Conservation (phyloP, 345 rosid species). For the Citrus cavaleriei region DNA sequence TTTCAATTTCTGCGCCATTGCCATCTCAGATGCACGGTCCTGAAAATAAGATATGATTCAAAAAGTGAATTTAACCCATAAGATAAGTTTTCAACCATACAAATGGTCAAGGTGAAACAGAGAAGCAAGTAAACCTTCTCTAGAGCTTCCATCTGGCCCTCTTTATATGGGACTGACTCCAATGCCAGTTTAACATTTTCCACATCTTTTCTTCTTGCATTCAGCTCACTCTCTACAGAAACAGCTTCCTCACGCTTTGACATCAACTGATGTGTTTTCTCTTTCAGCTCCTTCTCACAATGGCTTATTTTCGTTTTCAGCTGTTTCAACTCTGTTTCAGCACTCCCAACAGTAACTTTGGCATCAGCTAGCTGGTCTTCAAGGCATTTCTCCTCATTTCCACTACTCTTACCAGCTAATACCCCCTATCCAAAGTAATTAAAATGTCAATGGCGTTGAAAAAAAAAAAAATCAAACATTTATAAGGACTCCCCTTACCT, state of each 20-base stretch:
- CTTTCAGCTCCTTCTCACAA: slow-evolving; percentile 79
- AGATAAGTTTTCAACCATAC: slow-evolving; percentile 14
- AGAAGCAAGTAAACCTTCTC: slow-evolving; percentile 56
- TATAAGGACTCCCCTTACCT: slow-evolving; percentile 39
- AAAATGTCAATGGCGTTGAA: neutral
- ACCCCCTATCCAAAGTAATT: slow-evolving; percentile 56
- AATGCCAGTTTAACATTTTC: slow-evolving; percentile 48
- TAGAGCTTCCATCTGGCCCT: slow-evolving; percentile 85
- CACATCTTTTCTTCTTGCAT: slow-evolving; percentile 60
- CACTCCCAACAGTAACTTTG: slow-evolving; percentile 82
- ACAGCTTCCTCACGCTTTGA: slow-evolving; percentile 82
- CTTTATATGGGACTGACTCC: slow-evolving; percentile 64
- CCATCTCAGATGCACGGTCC: slow-evolving; percentile 75
- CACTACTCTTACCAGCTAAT: slow-evolving; percentile 91
- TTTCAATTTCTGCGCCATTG: slow-evolving; percentile 66
- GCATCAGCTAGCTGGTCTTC: slow-evolving; percentile 96
- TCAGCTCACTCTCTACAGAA: slow-evolving; percentile 71
- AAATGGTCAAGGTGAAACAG: neutral
- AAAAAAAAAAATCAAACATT: neutral
- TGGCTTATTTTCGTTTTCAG: slow-evolving; percentile 80
- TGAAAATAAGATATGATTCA: slow-evolving; percentile 23
- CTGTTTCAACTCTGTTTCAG: slow-evolving; percentile 84
- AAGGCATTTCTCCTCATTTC: slow-evolving; percentile 93
- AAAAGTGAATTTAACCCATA: slow-evolving; percentile 2
- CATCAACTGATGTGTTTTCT: slow-evolving; percentile 60